Evolutionary conservation across 176 grass and related monocot species (phyloP).

Genomic region (Triticum turgidum): DNA sequence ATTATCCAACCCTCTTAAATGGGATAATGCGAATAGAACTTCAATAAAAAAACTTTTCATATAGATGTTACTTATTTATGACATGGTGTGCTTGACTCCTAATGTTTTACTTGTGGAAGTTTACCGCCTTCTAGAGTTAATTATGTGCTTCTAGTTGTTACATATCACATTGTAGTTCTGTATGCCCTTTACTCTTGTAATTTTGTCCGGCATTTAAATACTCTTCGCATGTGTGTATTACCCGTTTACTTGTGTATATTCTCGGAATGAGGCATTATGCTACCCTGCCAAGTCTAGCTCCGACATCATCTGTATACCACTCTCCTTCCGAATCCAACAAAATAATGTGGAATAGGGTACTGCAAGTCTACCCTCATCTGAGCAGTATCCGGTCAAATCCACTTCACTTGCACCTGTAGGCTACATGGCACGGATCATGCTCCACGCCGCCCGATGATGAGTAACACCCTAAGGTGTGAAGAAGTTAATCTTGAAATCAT

Average conservation of each 20-base stretch:
- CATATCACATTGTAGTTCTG: too few species aligned
- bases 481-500: background rate
- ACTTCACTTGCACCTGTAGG: background rate
- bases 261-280: background rate
- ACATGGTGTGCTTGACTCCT: background rate
- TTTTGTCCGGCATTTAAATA: background rate
- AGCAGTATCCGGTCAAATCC: background rate
- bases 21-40: background rate
- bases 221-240: background rate
- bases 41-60: background rate
- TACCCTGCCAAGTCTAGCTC: background rate
- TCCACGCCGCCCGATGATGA: background rate
- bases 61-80: background rate
- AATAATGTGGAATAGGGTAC: background rate
- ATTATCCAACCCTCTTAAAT: background rate
- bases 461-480: background rate
- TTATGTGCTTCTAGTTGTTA: background rate
- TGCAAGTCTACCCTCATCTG: background rate
- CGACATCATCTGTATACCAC: background rate
- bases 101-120: background rate
- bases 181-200: background rate
- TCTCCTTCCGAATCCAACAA: background rate
- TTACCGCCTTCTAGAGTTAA: background rate
- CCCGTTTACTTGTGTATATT: background rate
- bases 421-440: background rate